phyloP scores from a whole-genome alignment of 805 yeast genomes.

The Starmerella stellata region DNA sequence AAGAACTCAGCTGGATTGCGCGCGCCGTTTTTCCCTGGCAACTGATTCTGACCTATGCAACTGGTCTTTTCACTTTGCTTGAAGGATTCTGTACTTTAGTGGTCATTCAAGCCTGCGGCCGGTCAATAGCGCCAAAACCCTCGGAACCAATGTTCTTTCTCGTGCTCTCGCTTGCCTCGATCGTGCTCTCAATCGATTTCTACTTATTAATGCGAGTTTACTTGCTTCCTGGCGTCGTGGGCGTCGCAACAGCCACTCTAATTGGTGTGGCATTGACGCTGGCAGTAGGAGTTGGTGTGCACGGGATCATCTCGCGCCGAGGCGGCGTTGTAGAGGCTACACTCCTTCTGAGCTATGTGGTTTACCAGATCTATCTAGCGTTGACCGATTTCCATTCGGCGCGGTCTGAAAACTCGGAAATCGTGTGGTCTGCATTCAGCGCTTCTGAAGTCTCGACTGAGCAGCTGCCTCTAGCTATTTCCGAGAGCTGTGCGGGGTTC shows the following conservation, averaged over 20 bases:
- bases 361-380: conserved; percentile 79
- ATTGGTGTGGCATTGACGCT: conserved; percentile 71
- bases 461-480: conserved; percentile 25
- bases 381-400: conserved; percentile 58
- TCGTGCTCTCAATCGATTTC: conserved; percentile 54
- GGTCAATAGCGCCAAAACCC: conserved; percentile 49
- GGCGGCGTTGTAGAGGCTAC: conserved; percentile 89
- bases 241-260: conserved; percentile 57
- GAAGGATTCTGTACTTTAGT: conserved; percentile 88
- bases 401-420: not conserved
- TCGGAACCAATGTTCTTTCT: conserved; percentile 68
- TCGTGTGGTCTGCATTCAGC: not conserved
- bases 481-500: conserved; percentile 24
- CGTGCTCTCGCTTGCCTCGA: conserved; percentile 52
- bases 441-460: conserved; percentile 11
- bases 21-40: conserved; percentile 49
- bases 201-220: conserved; percentile 73
- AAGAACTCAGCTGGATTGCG: conserved; percentile 19
- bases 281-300: conserved; percentile 54
- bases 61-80: conserved; percentile 71
- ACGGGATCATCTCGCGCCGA: conserved; percentile 63
- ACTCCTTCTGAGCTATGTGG: conserved; percentile 71
- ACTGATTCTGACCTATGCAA: conserved; percentile 50
- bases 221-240: conserved; percentile 48
- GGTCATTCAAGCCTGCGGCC: conserved; percentile 84